Evolutionary conservation across 768 basidiomycete genomes (phyloP).

Genomic region (Rubroboletus satanas): DNA sequence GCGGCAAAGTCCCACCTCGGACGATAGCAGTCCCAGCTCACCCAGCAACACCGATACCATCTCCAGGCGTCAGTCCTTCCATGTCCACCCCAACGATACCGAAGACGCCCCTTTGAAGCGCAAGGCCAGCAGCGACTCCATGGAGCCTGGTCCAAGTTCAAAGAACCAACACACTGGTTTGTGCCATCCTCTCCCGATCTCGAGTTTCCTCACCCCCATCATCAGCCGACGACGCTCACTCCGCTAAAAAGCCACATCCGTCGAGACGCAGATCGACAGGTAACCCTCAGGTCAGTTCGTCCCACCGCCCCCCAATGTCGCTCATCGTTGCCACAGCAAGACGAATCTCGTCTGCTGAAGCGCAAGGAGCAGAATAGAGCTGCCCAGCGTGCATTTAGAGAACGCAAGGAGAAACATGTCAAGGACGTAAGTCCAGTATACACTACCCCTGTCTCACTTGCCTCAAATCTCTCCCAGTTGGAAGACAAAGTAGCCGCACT

Average conservation of each 20-base stretch:
- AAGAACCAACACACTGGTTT: slow-evolving; percentile 65
- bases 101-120: slow-evolving; percentile 61
- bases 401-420: slow-evolving; percentile 96
- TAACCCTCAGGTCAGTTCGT: slow-evolving; percentile 30
- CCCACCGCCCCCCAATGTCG: background rate
- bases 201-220: background rate
- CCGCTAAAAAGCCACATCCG: slow-evolving; percentile 25
- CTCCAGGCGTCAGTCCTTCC: slow-evolving; percentile 21
- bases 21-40: slow-evolving; percentile 79
- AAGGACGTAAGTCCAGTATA: slow-evolving; percentile 69
- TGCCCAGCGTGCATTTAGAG: slow-evolving; percentile 95
- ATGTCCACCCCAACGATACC: slow-evolving; percentile 32
- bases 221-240: slow-evolving; percentile 23
- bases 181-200: slow-evolving; percentile 21
- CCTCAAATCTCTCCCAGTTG: slow-evolving; percentile 45
- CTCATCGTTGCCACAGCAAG: slow-evolving; percentile 36
- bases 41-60: slow-evolving; percentile 40
- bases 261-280: slow-evolving; percentile 42
- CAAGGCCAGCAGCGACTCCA: slow-evolving; percentile 66
- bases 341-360: slow-evolving; percentile 74
- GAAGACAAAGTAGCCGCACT: slow-evolving; percentile 89
- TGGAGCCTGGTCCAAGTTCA: slow-evolving; percentile 60
- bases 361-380: slow-evolving; percentile 97
- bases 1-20: slow-evolving; percentile 51
- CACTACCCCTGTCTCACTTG: slow-evolving; percentile 6